These are phyloP conservation scores for Neonectria coccinea DNA, from an alignment of 2,329 filamentous ascomycete genomes.

Conservation along the genomic window DNA sequence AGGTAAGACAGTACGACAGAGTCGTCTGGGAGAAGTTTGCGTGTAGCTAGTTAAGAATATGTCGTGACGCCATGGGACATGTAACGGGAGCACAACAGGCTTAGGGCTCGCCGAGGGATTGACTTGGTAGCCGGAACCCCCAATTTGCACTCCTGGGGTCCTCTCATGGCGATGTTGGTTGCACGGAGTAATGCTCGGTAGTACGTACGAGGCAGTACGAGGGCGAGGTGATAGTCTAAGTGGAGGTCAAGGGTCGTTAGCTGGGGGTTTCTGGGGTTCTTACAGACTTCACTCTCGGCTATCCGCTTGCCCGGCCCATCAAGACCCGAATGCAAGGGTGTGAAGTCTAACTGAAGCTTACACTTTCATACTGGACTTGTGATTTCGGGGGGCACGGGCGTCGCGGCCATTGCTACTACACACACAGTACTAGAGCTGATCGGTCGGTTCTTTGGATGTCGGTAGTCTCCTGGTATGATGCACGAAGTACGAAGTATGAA, in stretches of 20 bases:
- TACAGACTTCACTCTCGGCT: no score
- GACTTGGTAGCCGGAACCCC: background rate
- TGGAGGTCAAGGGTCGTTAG: no score
- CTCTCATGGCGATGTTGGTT: background rate
- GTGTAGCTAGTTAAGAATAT: background rate
- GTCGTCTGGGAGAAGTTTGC: background rate
- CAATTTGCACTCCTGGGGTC: background rate
- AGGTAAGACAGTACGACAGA: background rate
- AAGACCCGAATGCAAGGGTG: background rate
- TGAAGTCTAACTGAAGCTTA: background rate
- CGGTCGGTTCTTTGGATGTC: conserved; percentile 6
- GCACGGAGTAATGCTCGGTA: background rate
- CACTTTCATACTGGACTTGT: background rate
- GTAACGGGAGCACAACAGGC: background rate
- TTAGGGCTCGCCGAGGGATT: background rate
- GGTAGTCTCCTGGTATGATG: background rate
- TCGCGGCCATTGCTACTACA: conserved; percentile 8
- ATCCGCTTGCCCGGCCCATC: background rate
- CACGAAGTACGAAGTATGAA: no score
- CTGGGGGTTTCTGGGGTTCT: no score
- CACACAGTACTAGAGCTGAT: background rate
- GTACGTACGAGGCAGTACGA: no score
- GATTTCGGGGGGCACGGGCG: conserved; percentile 10
- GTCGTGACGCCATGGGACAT: background rate
- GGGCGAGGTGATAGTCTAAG: no score